Base-by-base conservation (phyloP, 257 asterid species). In the Solanum infundibuliforme region DNA sequence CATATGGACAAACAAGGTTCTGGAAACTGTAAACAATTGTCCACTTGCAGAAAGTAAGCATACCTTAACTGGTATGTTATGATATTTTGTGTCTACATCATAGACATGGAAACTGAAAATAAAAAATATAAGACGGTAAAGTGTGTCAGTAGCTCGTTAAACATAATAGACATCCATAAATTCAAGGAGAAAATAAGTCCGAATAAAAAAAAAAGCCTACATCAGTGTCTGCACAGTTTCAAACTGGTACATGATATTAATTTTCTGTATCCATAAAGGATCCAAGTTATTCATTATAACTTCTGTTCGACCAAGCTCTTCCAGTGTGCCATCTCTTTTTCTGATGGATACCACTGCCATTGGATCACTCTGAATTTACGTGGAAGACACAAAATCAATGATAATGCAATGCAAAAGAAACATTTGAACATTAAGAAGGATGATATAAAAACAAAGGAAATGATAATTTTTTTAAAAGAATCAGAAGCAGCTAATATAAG, bases 301-400 rank as follows among this genome's bases (percentile, higher is more conserved):
- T 96, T 95, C 98, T 43, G 98, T 96, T 31, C 98, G 96, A 36
- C 98, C 98, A 87, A 95, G 92, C 88, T 96, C 99, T 76, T 94
- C 95, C 58, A 94, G 95, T 87, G 89, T 88, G 55, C 99, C 98
- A 86, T 95, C 95, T 87, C 94, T 89, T 92, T 73, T 93, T 93
- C 90, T 95, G 87, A 87, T 86, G 91, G 88, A 95, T 66, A 91
- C 94, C 83, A 96, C 99, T 5, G 94, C 96, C 95, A 96, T 93
- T 38, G 98, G 99, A 94, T 95, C 99, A 90, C 98, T 96, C 99
- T 96, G 94, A 90, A 90, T 74, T 66, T 74, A 91, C 14, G 18
- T 32, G 36, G 27, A 73, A 73, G 48, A 35, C 82, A 69, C 48
- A 35, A 35, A 34, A 34, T 72, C 81, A 72, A 32, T 72, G 81